Evolutionary conservation across 2,329 filamentous ascomycete species (phyloP).

Genomic region (Trichoderma aggressivum): DNA sequence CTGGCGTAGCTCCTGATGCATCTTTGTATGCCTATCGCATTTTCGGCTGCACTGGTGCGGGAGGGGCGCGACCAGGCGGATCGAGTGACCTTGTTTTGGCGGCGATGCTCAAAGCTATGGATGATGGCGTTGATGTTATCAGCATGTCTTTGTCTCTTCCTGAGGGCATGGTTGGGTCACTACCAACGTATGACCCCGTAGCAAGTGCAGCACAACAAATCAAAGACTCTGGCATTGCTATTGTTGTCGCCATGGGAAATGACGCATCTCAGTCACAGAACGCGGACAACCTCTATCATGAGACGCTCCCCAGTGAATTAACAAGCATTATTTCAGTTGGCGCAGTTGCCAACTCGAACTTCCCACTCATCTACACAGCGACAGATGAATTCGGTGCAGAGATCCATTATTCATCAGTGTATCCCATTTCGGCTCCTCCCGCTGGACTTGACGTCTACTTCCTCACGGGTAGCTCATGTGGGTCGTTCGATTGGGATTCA

Average conservation of each 20-base stretch:
- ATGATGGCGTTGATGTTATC: background rate
- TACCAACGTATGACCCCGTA: background rate
- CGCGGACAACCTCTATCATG: background rate
- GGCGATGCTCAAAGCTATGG: constrained; percentile 1
- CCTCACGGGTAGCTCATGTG: background rate
- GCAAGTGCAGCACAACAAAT: background rate
- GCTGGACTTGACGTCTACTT: background rate
- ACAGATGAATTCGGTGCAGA: background rate
- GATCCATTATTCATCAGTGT: background rate
- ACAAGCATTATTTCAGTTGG: background rate
- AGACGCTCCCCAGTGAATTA: background rate
- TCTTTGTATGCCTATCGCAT: constrained; percentile 5
- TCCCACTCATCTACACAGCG: background rate
- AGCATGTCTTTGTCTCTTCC: background rate
- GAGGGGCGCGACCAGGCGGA: background rate
- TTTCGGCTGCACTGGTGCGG: background rate
- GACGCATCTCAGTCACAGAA: background rate
- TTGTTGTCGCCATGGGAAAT: constrained; percentile 10
- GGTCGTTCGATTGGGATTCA: background rate
- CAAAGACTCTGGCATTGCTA: background rate
- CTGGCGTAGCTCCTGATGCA: constrained; percentile 1
- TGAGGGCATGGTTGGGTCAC: background rate
- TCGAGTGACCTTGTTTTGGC: background rate
- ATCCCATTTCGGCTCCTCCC: background rate
- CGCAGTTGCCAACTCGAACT: background rate